These are phyloP conservation scores for Amphichorda felina DNA, from an alignment of 2,329 filamentous ascomycete species.

Conservation along the genomic window DNA sequence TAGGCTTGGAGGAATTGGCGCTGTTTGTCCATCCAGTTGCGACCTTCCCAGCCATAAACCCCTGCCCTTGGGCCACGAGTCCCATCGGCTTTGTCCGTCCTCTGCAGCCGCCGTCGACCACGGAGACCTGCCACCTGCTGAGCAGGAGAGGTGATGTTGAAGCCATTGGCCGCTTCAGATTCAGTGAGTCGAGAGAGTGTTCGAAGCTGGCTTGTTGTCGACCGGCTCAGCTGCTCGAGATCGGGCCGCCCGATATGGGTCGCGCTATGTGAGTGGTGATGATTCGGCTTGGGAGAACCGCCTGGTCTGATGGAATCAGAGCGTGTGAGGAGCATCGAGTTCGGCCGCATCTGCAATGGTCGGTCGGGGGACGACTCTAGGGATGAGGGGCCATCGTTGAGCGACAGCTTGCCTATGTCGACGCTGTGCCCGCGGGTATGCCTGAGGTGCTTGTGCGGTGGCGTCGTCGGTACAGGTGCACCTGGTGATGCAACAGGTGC, in stretches of 20 bases:
- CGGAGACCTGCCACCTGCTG: slow-evolving; percentile 83
- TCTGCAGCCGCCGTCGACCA: slow-evolving; percentile 72
- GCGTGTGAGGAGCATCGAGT: slow-evolving; percentile 48
- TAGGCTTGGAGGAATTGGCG: slow-evolving; percentile 93
- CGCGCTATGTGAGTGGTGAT: slow-evolving; percentile 18
- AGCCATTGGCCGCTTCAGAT: slow-evolving; percentile 63
- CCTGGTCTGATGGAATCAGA: slow-evolving; percentile 37
- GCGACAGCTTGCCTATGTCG: slow-evolving; percentile 44
- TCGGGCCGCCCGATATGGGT: slow-evolving; percentile 53
- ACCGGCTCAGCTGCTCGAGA: slow-evolving; percentile 71
- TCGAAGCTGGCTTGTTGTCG: slow-evolving; percentile 79
- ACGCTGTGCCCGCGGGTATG: slow-evolving; percentile 53
- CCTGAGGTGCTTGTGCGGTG: slow-evolving; percentile 9
- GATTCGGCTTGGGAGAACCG: slow-evolving; percentile 16
- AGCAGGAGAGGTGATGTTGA: slow-evolving; percentile 63
- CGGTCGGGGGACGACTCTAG: slow-evolving; percentile 28
- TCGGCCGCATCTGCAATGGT: slow-evolving; percentile 35
- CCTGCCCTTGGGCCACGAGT: slow-evolving; percentile 29
- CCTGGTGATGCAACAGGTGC: slow-evolving; percentile 37
- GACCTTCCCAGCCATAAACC: slow-evolving; percentile 62
- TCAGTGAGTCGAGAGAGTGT: slow-evolving; percentile 77
- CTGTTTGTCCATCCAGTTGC: slow-evolving; percentile 99
- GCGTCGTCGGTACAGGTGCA: slow-evolving; percentile 8
- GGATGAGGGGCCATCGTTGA: slow-evolving; percentile 27
- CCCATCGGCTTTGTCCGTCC: slow-evolving; percentile 43